A percentile compares a stretch with the other conserved stretches of the same genome.
Conservation (phyloP, 2,329 filamentous ascomycete species). For the Paraphoma chrysanthemicola region DNA sequence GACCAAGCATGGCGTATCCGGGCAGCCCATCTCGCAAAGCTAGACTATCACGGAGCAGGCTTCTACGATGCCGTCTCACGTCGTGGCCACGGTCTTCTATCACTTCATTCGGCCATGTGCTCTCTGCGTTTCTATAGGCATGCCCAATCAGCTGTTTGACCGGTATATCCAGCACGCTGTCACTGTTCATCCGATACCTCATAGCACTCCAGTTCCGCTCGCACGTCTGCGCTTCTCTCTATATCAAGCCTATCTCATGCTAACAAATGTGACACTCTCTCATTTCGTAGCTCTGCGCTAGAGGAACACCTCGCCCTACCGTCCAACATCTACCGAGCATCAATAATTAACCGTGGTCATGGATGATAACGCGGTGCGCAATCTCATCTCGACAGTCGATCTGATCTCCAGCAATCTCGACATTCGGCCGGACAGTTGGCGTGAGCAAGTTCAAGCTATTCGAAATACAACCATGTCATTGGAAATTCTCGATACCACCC, state of each 20-base stretch:
- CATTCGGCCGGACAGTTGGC: conserved; percentile 39
- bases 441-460: conserved; percentile 28
- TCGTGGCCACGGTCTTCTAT: background rate
- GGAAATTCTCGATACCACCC: conserved; percentile 22
- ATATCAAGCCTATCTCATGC: background rate
- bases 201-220: too few relatives aligned
- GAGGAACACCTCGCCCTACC: too few relatives aligned
- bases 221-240: background rate
- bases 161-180: too few relatives aligned
- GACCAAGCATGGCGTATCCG: background rate
- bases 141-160: too few relatives aligned
- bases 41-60: background rate
- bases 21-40: background rate
- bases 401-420: conserved; percentile 45
- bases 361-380: conserved; percentile 18
- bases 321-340: too few relatives aligned
- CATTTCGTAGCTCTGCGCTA: background rate
- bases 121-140: background rate
- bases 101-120: background rate
- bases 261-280: background rate
- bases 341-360: conserved; percentile 4
- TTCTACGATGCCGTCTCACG: background rate
- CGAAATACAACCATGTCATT: conserved; percentile 23
- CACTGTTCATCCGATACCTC: too few relatives aligned
- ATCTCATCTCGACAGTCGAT: conserved; percentile 33